A percentile compares a stretch with the other conserved stretches of the same genome.
These are phyloP conservation scores for Colletotrichum echinochloae DNA, from an alignment of 2,329 filamentous ascomycete genomes.

Conservation along the genomic window DNA sequence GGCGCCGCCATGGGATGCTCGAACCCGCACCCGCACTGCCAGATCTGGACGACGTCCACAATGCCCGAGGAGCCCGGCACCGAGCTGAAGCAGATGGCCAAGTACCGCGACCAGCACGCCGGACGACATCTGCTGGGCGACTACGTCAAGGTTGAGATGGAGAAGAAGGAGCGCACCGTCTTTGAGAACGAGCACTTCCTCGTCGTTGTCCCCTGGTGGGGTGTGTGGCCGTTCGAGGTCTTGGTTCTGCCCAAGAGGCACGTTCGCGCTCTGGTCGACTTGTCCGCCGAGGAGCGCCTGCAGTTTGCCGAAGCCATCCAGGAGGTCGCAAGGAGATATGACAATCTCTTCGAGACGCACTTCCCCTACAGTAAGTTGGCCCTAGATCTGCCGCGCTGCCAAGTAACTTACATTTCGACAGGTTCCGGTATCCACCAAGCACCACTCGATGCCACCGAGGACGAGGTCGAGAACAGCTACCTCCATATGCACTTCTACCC, in stretches of 20 bases:
- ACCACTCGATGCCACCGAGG: constrained; percentile 81
- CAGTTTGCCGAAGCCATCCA: constrained; percentile 86
- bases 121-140: constrained; percentile 85
- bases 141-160: constrained; percentile 85
- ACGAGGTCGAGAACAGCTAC: constrained; percentile 89
- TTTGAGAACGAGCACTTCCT: constrained; percentile 89
- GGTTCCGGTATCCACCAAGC: constrained; percentile 97
- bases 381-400: neutral
- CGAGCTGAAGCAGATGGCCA: constrained; percentile 82
- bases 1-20: constrained; percentile 98
- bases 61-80: constrained; percentile 89
- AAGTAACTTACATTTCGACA: constrained; percentile 48
- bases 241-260: constrained; percentile 89
- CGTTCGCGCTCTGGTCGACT: constrained; percentile 85
- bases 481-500: constrained; percentile 99
- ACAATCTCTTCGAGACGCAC: constrained; percentile 96
- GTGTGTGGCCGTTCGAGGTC: constrained; percentile 95
- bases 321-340: constrained; percentile 90
- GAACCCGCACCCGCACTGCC: constrained; percentile 96
- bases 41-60: constrained; percentile 93
- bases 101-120: constrained; percentile 79
- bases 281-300: constrained; percentile 76
- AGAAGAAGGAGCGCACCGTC: constrained; percentile 86
- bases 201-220: constrained; percentile 97
- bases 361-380: constrained; percentile 86